A percentile compares a stretch with the other conserved stretches of the same genome.
These are phyloP conservation scores for Lepidopterella palustris DNA, from an alignment of 495 filamentous ascomycete species.

Conservation along the genomic window DNA sequence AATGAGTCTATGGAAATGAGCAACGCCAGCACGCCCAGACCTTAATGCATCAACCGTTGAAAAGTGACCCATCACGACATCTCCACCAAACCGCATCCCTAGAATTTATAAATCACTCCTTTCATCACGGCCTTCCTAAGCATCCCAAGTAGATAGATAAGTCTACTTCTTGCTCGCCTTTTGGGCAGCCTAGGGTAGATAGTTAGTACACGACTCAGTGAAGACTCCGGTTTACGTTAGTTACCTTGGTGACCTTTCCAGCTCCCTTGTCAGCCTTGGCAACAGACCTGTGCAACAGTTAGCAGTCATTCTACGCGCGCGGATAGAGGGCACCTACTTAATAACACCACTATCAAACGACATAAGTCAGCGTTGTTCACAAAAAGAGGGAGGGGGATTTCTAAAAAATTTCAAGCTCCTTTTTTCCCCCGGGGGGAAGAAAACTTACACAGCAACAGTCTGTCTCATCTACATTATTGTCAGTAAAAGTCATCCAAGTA, in stretches of 20 bases:
- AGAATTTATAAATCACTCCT: constrained; percentile 5
- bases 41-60: constrained; percentile 22
- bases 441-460: constrained; percentile 75
- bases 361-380: too few relatives aligned
- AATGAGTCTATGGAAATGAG: constrained; percentile 30
- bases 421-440: too few relatives aligned
- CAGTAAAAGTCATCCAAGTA: constrained; percentile 3
- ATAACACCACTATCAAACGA: too few relatives aligned
- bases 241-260: constrained; percentile 77
- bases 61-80: constrained; percentile 18
- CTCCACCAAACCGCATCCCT: constrained; percentile 18
- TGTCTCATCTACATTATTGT: constrained; percentile 46
- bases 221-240: too few relatives aligned
- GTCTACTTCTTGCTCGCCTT: constrained; percentile 62
- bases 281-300: constrained; percentile 63
- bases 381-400: too few relatives aligned
- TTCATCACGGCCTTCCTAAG: constrained; percentile 11
- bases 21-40: constrained; percentile 25
- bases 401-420: too few relatives aligned
- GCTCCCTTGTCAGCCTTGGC: constrained; percentile 50
- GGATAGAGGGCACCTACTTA: too few relatives aligned
- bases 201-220: too few relatives aligned
- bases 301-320: too few relatives aligned
- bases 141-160: constrained; percentile 6
- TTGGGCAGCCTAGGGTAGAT: too few relatives aligned